Evolutionary conservation across 345 rosid species (phyloP).

Genomic region (Firmiana major): DNA sequence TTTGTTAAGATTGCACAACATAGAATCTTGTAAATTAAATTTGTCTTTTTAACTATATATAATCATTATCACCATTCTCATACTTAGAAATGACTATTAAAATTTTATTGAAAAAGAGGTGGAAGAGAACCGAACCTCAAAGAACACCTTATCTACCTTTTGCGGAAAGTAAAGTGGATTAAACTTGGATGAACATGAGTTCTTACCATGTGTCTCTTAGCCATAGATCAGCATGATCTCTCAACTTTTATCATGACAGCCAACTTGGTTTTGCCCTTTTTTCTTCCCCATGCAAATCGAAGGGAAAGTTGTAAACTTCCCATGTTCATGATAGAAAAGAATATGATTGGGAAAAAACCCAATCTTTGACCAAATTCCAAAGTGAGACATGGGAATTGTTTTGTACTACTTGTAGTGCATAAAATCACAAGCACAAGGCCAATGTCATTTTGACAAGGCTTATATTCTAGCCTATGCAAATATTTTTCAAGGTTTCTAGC

Average conservation of each 20-base stretch:
- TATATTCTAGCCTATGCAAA: neutral
- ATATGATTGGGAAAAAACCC: neutral
- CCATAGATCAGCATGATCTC: neutral
- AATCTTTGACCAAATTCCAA: constrained; percentile 18
- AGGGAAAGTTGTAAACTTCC: neutral
- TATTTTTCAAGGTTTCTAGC: neutral
- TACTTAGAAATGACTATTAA: no score
- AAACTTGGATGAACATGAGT: neutral
- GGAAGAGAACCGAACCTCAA: neutral
- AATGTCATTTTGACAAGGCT: neutral
- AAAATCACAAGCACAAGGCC: neutral
- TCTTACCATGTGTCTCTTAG: neutral
- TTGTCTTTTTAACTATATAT: no score
- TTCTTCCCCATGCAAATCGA: neutral
- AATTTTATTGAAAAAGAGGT: no score
- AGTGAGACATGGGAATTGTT: neutral
- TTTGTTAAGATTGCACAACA: no score
- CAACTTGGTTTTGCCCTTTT: neutral
- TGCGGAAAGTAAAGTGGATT: constrained; percentile 6
- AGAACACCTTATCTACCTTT: constrained; percentile 11
- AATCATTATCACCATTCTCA: no score
- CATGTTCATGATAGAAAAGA: neutral
- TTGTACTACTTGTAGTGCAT: neutral
- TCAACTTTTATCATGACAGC: neutral
- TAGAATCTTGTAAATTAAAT: no score